phyloP scores from a whole-genome alignment of 192 early-diverging fungal species.

The Coemansia furcata region DNA sequence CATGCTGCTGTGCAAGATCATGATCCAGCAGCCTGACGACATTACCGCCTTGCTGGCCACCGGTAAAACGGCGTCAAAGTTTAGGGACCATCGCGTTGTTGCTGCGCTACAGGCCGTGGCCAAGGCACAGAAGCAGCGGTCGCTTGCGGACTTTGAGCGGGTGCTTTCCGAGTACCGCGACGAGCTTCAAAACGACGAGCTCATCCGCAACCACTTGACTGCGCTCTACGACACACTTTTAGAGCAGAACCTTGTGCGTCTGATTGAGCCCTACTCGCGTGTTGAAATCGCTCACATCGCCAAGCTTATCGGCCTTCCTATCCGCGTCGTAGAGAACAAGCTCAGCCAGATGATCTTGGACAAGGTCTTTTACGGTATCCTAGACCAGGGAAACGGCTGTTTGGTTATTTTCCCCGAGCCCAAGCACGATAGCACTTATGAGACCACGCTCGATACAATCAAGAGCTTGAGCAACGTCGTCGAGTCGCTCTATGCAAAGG shows the following conservation, averaged over 20 bases:
- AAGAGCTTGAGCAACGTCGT: slow-evolving; percentile 97
- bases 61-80: slow-evolving; percentile 84
- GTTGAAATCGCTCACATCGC: slow-evolving; percentile 97
- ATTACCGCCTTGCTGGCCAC: slow-evolving; percentile 88
- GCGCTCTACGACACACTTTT: slow-evolving; percentile 94
- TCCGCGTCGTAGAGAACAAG: slow-evolving; percentile 92
- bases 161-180: slow-evolving; percentile 79
- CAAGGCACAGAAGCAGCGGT: slow-evolving; percentile 94
- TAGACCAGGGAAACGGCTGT: slow-evolving; percentile 97
- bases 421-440: slow-evolving; percentile 89
- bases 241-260: slow-evolving; percentile 93
- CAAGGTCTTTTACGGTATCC: slow-evolving; percentile 89
- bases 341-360: slow-evolving; percentile 99
- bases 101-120: slow-evolving; percentile 95
- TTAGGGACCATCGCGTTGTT: slow-evolving; percentile 77
- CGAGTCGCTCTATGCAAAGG: slow-evolving; percentile 93
- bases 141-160: slow-evolving; percentile 94
- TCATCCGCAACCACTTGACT: slow-evolving; percentile 89
- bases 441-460: slow-evolving; percentile 88
- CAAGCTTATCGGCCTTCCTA: slow-evolving; percentile 87
- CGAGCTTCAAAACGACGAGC: slow-evolving; percentile 90
- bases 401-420: slow-evolving; percentile 93
- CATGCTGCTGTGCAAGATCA: slow-evolving; percentile 99
- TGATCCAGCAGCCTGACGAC: slow-evolving; percentile 97
- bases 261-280: slow-evolving; percentile 97